Base-by-base conservation (phyloP, 352 stramenopile genomes). In the Blastocystis sp. region DNA sequence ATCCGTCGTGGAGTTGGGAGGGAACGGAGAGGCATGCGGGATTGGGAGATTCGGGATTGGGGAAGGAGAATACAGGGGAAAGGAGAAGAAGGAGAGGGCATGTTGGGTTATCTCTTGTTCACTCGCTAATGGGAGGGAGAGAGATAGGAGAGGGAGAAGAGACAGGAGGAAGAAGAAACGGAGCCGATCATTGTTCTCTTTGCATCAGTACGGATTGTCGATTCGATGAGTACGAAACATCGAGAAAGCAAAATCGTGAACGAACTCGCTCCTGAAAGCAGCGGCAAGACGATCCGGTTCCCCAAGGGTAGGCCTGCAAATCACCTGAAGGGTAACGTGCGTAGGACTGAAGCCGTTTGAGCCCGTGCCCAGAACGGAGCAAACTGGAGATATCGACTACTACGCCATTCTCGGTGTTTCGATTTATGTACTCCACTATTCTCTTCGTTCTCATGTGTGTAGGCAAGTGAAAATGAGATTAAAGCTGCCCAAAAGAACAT, bases 381-480 rank as follows among this genome's bases (percentile, higher is more conserved):
- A 81, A 64, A 81, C 59, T 19, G 61, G 40, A 41, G 71, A 81
- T 40, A 52, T 81, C 41, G 71, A 81, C 48, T 81, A 81, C 52
- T 81, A 81, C 53, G 60, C 28, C 11, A 45, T 81, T 66, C 45
- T 81, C 19, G 71, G 60, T 21, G n/a, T 81, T 52, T 43, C 59
- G n/a, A 45, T 28, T 41, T 45, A 81, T 62, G 71, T 81, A 81
- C n/a, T 14, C 1, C 23, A n/a, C 1, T 40, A 11, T 21, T 0
- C 38, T 48, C 0, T 34, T 2, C 5, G 14, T 65, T 11, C 9
- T 62, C 28, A 52, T 52, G 34, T n/a, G 23, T 10, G 28, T 81
- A 81, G 71, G 71, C 71, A 40, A 67, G 52, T 52, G 71, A 81
- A 62, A 81, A 52, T 64, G 71, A 81, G 14, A 81, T 81, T 40